phyloP scores from a whole-genome alignment of 2,329 filamentous ascomycete genomes.

The Lasiodiplodia sp. region DNA sequence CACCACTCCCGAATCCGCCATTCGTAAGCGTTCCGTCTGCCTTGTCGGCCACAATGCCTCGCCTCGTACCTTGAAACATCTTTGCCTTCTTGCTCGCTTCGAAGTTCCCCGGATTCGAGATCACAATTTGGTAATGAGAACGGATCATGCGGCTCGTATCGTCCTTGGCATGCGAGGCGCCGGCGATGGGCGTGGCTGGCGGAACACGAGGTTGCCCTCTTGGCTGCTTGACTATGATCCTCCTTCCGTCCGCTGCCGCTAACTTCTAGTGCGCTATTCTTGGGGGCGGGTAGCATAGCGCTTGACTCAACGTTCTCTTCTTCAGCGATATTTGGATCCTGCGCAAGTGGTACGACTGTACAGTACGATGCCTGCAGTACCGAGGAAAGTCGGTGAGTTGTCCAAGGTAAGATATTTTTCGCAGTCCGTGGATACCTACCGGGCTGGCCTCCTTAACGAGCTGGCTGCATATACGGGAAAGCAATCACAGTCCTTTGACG shows the following conservation, averaged over 20 bases:
- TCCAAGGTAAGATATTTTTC: too few relatives aligned
- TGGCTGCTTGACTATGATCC: background rate
- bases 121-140: conserved; percentile 21
- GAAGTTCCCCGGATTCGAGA: background rate
- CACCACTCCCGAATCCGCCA: background rate
- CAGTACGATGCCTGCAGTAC: background rate
- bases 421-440: background rate
- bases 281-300: background rate
- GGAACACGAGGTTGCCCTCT: conserved; percentile 5
- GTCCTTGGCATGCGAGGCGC: conserved; percentile 1
- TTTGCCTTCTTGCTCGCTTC: background rate
- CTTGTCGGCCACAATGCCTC: background rate
- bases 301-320: conserved; percentile 4
- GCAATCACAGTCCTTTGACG: background rate
- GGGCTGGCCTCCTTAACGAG: background rate
- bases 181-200: conserved; percentile 21
- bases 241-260: background rate
- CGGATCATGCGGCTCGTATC: conserved; percentile 21
- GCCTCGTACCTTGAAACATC: background rate
- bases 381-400: background rate
- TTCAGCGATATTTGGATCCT: background rate
- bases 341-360: background rate
- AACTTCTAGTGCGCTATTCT: conserved; percentile 5
- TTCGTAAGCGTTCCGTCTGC: background rate
- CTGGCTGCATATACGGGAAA: background rate